Evolutionary conservation across 352 stramenopile species (phyloP), one percentile per base, ranked within the genome.

Genomic region (Pythium brachiatum): DNA sequence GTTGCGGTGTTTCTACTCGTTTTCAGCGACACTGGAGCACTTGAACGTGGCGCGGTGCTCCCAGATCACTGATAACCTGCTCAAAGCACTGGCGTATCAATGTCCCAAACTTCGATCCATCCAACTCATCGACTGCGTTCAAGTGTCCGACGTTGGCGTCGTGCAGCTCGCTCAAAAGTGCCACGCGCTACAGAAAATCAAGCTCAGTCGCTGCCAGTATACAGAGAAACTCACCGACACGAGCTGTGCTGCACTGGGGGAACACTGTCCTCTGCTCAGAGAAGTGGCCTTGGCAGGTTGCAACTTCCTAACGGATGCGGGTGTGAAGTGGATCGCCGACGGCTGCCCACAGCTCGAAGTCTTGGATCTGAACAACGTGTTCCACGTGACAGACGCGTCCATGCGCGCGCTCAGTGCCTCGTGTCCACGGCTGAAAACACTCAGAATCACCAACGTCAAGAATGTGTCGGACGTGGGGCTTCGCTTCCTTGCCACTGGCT

Each of bases 171-270:
- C 88, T 0, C 75, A 88, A 47, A 74, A 79, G 23, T 98, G 90
- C 70, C 65, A 55, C 7, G 25, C 65, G 15, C 76, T 98, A 7
- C 76, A 92, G 34, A 77, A 83, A 36, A 70, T 98, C 69, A 83
- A 70, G 1, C 92, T 78, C 32, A 79, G 69, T 56, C 88, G 70
- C 62, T 60, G 26, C 62, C 84, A 66, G 38, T 81, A 86, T 52
- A 88, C 74, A 16, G 76, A 90, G 23, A 77, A 87, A 51, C 83
- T 98, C 57, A 97, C 90, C 1, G 92, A 98, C 67, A 89, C 96
- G 0, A 74, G 85, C 16, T 86, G 96, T 29, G 71, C 95, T 11
- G 86, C 91, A 11, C 64, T 97, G 1, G 81, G 82, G 0, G 77
- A 88, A 44, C 79, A 84, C 27, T 91, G 85, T 68, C 73, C 69